Percentiles rank a stretch among this genome's conserved stretches.
Conservation (phyloP, 23 red algal genomes). For the Chondrus crispus region DNA sequence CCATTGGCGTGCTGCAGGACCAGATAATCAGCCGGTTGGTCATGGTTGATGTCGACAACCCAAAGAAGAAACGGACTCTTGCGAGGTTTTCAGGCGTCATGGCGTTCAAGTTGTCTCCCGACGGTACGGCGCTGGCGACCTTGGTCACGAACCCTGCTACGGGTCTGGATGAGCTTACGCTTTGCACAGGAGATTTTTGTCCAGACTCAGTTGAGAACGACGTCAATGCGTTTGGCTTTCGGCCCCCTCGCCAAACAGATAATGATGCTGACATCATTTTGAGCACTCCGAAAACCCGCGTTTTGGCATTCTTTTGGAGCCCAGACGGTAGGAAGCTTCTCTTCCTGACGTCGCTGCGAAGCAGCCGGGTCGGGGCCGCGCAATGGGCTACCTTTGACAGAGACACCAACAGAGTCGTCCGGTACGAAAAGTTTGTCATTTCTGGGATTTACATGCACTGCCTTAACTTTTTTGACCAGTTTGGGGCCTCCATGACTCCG, state of each 20-base stretch:
- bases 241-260: too few relatives aligned
- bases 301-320: conserved; percentile 74
- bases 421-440: conserved; percentile 58
- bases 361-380: conserved; percentile 30
- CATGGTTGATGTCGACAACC: conserved; percentile 56
- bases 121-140: conserved; percentile 38
- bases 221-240: background rate
- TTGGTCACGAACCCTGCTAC: conserved; percentile 62
- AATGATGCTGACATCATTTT: conserved; percentile 44
- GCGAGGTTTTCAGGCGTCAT: conserved; percentile 42
- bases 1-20: background rate
- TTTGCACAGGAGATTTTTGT: conserved; percentile 49
- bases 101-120: conserved; percentile 54
- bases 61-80: conserved; percentile 25
- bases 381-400: conserved; percentile 62
- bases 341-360: conserved; percentile 53
- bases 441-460: conserved; percentile 57
- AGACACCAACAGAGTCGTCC: conserved; percentile 42
- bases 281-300: conserved; percentile 50
- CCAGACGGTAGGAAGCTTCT: conserved; percentile 59
- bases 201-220: conserved; percentile 45
- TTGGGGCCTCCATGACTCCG: conserved; percentile 46
- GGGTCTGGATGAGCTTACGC: conserved; percentile 61
- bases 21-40: conserved; percentile 9
- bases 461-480: conserved; percentile 69